Base-by-base conservation (phyloP, 2,329 filamentous ascomycete genomes). In the Phialocephala sp. region DNA sequence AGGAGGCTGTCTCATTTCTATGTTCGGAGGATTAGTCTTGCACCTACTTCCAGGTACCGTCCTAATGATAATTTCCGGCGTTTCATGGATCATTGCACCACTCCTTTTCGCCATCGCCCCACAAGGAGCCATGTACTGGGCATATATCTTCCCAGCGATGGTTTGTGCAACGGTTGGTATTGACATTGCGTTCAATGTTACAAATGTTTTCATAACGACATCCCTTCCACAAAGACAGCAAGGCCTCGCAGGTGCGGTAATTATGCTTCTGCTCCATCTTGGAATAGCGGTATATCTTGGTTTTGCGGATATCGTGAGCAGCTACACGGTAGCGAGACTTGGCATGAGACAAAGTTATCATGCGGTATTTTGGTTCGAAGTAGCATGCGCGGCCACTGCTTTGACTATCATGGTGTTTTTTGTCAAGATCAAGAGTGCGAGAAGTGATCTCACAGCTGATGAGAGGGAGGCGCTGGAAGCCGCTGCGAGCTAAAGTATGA, bases 151-250 rank as follows among this genome's bases (percentile, higher is more conserved):
- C 73, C 89, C 91, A 0, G 80, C 86, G 62, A 90, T 90, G 88
- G 76, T 90, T 3, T 86, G 87, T 68, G 84, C 84, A 14, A 94
- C 91, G 0, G 81, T 93, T 39, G 90, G 89, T 20, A 87, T 93
- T 66, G 91, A 94, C 73, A 87, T 93, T 62, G 87, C 87, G 8
- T 93, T 89, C 78, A 92, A 90, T 73, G 85, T 93, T 1, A 86
- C 88, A 20, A 93, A 91, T 72, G 85, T 94, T 66, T 94, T 91
- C 77, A 90, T 93, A 75, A 93, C 90, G 0, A 93, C 90, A 0
- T 86, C 85, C 15, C 80, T 93, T 68, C 89, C 91, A 0, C 81
- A 82, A 4, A 82, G 85, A 14, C 82, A 87, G 59, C 91, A 94
- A 75, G 91, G 90, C 0, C 80, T 92, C 0, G 91, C 90, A 0